Conservation (phyloP, 345 rosid species). For the Sisymbrium altissimum region DNA sequence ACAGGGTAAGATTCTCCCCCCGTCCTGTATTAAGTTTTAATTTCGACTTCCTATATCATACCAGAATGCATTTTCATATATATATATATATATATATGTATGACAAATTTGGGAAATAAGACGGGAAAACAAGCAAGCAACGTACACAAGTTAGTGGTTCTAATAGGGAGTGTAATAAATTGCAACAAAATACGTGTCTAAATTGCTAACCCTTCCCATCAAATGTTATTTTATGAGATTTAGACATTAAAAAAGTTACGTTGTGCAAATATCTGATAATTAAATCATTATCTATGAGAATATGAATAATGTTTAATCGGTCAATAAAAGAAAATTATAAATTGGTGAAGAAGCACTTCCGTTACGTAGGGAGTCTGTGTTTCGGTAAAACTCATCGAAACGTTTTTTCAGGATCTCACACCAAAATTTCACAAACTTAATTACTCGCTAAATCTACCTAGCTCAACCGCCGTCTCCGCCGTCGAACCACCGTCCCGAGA, state of each 20-base stretch:
- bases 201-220: background rate
- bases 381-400: background rate
- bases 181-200: background rate
- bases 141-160: background rate
- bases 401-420: conserved; percentile 28
- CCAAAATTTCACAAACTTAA: background rate
- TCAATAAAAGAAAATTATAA: background rate
- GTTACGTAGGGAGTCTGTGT: conserved; percentile 9
- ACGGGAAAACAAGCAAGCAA: background rate
- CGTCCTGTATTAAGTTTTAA: background rate
- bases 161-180: background rate
- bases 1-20: background rate
- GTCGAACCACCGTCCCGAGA: conserved; percentile 14
- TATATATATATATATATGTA: too few relatives aligned
- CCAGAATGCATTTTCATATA: background rate
- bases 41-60: background rate
- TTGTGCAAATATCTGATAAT: too few relatives aligned
- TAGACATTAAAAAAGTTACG: too few relatives aligned
- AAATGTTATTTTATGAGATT: background rate
- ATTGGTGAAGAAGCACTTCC: conserved; percentile 15
- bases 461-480: conserved; percentile 16
- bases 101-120: background rate
- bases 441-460: background rate
- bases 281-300: background rate
- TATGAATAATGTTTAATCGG: background rate